These are phyloP conservation scores for Suillus fuscotomentosus DNA, from an alignment of 768 basidiomycete species.

Conservation along the genomic window DNA sequence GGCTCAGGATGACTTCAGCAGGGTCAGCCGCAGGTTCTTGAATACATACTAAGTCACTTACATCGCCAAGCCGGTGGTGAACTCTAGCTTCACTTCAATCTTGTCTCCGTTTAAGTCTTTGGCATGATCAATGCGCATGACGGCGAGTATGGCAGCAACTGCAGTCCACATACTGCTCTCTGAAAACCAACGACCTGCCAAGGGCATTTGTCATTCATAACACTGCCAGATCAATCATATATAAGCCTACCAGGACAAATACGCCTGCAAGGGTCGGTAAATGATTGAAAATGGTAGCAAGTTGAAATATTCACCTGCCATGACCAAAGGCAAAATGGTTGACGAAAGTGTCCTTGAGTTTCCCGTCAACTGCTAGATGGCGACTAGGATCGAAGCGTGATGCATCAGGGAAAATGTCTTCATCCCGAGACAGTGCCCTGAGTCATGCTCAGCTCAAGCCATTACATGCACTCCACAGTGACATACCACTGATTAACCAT, in stretches of 20 bases:
- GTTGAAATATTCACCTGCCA: neutral
- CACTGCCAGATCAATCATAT: neutral
- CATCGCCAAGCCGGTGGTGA: too few species aligned
- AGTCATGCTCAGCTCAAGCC: too few species aligned
- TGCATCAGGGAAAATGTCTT: neutral
- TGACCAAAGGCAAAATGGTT: neutral
- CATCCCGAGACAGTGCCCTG: neutral
- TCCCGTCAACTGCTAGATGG: neutral
- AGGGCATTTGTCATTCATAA: neutral
- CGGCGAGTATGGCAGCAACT: neutral
- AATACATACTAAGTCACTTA: too few species aligned
- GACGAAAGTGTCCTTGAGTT: neutral
- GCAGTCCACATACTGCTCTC: neutral
- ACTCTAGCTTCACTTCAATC: too few species aligned
- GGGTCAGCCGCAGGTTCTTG: too few species aligned
- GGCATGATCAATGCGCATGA: neutral
- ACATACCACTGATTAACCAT: too few species aligned
- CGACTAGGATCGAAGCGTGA: neutral
- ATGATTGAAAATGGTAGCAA: too few species aligned
- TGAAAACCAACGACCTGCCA: neutral
- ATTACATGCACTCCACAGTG: too few species aligned
- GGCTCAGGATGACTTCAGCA: too few species aligned
- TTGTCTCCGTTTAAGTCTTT: neutral
- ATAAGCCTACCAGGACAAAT: neutral
- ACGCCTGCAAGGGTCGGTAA: too few species aligned